These are phyloP conservation scores for Pseudognaphalium luteoalbum DNA, from an alignment of 129 eudicot species.

Conservation along the genomic window DNA sequence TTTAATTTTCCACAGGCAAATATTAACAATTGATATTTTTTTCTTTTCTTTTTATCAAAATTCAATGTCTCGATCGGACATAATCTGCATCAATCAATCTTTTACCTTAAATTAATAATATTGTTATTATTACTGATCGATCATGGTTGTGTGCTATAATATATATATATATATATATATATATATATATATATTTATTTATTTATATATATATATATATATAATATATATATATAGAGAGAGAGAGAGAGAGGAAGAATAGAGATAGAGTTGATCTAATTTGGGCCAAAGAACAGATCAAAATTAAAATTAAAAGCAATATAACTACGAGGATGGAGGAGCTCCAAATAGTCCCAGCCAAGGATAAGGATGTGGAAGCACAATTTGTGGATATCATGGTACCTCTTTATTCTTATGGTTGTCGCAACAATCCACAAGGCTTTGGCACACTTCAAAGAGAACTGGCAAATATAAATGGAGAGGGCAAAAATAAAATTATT, in stretches of 20 bases:
- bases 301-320: background rate
- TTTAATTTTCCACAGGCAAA: no score
- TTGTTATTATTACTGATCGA: no score
- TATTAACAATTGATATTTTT: no score
- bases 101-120: background rate
- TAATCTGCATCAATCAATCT: background rate
- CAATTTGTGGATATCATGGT: conserved; percentile 89
- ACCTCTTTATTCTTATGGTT: conserved; percentile 90
- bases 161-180: no score
- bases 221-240: no score
- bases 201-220: no score
- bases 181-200: no score
- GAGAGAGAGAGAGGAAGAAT: no score
- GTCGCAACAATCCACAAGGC: conserved; percentile 83
- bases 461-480: no score
- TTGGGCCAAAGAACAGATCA: background rate
- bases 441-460: conserved; percentile 77
- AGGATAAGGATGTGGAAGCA: conserved; percentile 63
- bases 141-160: background rate
- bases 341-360: conserved; percentile 7
- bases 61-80: background rate
- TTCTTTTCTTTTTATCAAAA: background rate
- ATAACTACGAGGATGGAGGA: background rate
- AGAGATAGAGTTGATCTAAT: no score
- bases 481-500: no score